phyloP scores from a whole-genome alignment of 306 rosid genomes.

The Sicyos baderoa region DNA sequence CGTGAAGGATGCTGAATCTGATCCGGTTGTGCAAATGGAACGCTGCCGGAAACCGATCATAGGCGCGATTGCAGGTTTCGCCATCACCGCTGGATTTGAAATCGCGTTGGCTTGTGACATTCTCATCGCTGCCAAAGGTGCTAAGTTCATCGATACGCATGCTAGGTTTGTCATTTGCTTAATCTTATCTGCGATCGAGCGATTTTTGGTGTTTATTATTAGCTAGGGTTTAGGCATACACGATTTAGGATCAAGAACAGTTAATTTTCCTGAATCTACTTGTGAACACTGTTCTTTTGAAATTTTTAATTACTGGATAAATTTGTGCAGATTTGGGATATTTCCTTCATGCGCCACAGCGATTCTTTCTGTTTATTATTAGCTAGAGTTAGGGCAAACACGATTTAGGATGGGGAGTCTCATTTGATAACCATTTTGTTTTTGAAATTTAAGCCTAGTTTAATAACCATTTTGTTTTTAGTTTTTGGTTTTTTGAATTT shows the following conservation, averaged over 20 bases:
- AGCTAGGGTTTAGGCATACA: not conserved
- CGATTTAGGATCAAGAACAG: not conserved
- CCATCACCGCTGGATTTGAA: slow-evolving; percentile 90
- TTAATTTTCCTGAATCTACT: not conserved
- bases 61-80: slow-evolving; percentile 77
- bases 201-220: not conserved
- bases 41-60: slow-evolving; percentile 72
- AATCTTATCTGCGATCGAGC: not conserved
- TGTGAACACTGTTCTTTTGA: not conserved
- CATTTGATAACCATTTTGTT: too few relatives aligned
- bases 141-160: slow-evolving; percentile 77
- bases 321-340: too few relatives aligned
- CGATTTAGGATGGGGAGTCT: too few relatives aligned
- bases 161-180: slow-evolving; percentile 44
- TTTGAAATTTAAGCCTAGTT: too few relatives aligned
- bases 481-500: too few relatives aligned
- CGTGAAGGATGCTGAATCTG: slow-evolving; percentile 63
- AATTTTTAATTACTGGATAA: not conserved
- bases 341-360: too few relatives aligned
- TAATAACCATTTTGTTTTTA: too few relatives aligned
- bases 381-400: too few relatives aligned
- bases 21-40: slow-evolving; percentile 75
- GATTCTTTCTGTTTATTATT: too few relatives aligned
- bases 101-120: slow-evolving; percentile 82
- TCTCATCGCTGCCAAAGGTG: slow-evolving; percentile 65